phyloP scores from a whole-genome alignment of 2,329 filamentous ascomycete genomes.

The Bipolaris zeicola region DNA sequence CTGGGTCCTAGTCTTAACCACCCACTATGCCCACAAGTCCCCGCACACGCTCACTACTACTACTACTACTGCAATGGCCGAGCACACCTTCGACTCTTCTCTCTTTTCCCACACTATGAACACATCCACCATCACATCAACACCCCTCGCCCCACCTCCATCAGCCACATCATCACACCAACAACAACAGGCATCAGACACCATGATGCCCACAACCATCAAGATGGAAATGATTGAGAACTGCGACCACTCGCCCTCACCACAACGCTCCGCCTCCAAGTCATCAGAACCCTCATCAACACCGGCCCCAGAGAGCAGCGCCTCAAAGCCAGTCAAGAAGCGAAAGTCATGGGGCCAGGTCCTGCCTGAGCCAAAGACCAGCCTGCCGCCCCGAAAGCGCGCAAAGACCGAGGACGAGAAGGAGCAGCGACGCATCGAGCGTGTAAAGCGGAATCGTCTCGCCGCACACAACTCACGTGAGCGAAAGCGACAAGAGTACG shows the following conservation, averaged over 20 bases:
- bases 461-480: conserved; percentile 96
- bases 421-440: conserved; percentile 95
- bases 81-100: conserved; percentile 29
- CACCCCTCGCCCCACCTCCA: not conserved
- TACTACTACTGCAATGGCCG: conserved; percentile 32
- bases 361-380: conserved; percentile 94
- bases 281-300: conserved; percentile 27
- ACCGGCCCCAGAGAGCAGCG: conserved; percentile 28
- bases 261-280: conserved; percentile 22
- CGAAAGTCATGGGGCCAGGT: conserved; percentile 99
- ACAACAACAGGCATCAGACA: conserved; percentile 10
- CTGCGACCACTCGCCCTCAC: conserved; percentile 31
- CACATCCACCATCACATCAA: conserved; percentile 24
- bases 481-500: conserved; percentile 87
- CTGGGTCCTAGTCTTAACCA: conserved; percentile 30
- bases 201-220: conserved; percentile 43
- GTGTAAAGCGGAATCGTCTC: conserved; percentile 92
- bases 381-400: conserved; percentile 91
- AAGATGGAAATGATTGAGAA: conserved; percentile 51
- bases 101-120: conserved; percentile 31
- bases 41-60: conserved; percentile 29
- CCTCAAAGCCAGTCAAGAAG: conserved; percentile 77
- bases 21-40: conserved; percentile 40
- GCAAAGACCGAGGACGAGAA: conserved; percentile 99
- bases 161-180: conserved; percentile 14